Evolutionary conservation across 164 flowering plant genomes (phyloP).

Genomic region (Piper longum): DNA sequence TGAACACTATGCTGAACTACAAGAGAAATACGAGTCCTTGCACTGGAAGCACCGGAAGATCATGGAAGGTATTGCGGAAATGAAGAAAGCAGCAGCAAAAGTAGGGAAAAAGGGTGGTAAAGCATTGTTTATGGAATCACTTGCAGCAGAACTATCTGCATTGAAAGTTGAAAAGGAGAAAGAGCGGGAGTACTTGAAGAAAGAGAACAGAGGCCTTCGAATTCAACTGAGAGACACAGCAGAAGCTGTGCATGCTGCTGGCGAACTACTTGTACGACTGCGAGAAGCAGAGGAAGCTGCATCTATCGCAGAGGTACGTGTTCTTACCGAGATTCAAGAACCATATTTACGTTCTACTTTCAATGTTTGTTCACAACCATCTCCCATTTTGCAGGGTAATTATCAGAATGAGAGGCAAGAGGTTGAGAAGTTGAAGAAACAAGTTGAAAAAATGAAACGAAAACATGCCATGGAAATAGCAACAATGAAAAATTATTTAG

Average conservation of each 20-base stretch:
- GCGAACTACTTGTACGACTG: constrained; percentile 81
- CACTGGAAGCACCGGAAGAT: constrained; percentile 49
- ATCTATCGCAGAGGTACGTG: constrained; percentile 48
- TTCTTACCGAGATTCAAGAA: no score
- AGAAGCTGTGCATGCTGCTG: constrained; percentile 98
- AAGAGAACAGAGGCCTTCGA: constrained; percentile 67
- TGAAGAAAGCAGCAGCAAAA: constrained; percentile 74
- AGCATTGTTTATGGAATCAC: constrained; percentile 50
- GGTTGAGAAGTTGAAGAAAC: constrained; percentile 64
- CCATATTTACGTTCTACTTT: no score
- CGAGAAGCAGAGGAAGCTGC: constrained; percentile 83
- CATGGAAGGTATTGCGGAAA: constrained; percentile 76
- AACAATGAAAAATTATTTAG: constrained; percentile 85
- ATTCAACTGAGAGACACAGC: constrained; percentile 90
- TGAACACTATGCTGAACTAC: constrained; percentile 87
- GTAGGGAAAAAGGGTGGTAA: constrained; percentile 67
- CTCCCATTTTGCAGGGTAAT: constrained; percentile 39
- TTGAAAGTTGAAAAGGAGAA: constrained; percentile 64
- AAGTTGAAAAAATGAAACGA: constrained; percentile 73
- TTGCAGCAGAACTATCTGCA: constrained; percentile 87
- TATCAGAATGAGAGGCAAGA: constrained; percentile 39
- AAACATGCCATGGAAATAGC: constrained; percentile 92
- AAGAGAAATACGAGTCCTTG: constrained; percentile 69
- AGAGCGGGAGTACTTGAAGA: constrained; percentile 64
- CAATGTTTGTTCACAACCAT: not conserved